Evolutionary conservation across 2,329 filamentous ascomycete genomes (phyloP).

Genomic region (Lasiodiplodia hormozganensis): DNA sequence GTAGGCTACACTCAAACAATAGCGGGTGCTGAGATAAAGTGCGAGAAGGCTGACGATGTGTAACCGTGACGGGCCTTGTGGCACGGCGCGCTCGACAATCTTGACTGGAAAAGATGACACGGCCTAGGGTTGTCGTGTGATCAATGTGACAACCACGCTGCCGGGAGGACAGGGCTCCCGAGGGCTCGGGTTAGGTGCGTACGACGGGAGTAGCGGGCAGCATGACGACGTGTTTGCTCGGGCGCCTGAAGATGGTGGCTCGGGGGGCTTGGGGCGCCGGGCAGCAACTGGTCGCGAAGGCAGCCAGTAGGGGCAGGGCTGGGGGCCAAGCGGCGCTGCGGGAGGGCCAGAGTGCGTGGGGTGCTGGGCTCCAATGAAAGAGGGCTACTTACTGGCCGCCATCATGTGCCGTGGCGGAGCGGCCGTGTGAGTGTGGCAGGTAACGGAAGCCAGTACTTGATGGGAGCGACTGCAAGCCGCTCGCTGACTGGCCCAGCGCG

Average conservation of each 20-base stretch:
- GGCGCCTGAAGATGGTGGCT: constrained; percentile 37
- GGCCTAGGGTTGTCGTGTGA: constrained; percentile 53
- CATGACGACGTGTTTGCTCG: constrained; percentile 50
- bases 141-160: constrained; percentile 51
- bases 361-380: constrained; percentile 46
- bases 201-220: constrained; percentile 42
- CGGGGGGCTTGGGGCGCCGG: constrained; percentile 22
- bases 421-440: constrained; percentile 51
- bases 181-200: constrained; percentile 45
- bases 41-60: constrained; percentile 40
- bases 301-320: constrained; percentile 24
- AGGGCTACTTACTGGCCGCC: constrained; percentile 58
- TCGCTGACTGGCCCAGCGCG: constrained; percentile 54
- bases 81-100: constrained; percentile 48
- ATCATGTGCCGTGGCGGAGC: constrained; percentile 57
- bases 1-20: constrained; percentile 27
- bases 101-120: constrained; percentile 42
- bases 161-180: constrained; percentile 47
- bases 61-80: constrained; percentile 45
- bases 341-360: constrained; percentile 34
- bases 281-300: constrained; percentile 26
- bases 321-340: constrained; percentile 39
- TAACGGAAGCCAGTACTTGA: constrained; percentile 59
- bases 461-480: constrained; percentile 54
- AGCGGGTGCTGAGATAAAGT: constrained; percentile 28